Evolutionary conservation across 2,329 filamentous ascomycete genomes (phyloP), one percentile per base, ranked within the genome.

Genomic region (Pestalotiopsis sp.): DNA sequence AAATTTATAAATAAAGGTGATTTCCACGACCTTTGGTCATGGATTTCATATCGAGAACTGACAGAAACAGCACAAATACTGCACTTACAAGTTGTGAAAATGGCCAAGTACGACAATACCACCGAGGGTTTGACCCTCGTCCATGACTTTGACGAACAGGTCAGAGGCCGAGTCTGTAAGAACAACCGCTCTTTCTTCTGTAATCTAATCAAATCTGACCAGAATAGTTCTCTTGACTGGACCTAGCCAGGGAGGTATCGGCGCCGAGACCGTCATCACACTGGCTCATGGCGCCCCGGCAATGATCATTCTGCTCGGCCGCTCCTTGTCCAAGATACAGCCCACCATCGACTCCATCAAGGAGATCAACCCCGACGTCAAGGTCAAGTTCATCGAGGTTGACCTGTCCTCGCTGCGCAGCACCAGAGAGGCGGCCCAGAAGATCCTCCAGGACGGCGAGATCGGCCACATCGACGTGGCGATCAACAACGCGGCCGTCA

Each of bases 401-500:
- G 77, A 78, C 66, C 70, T 79, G 20, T 61, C 72, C n/a, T 76
- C 77, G 25, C 72, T 77, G 17, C 70, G 70, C 69, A 79, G 75
- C 70, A 75, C 77, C n/a, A 75, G 78, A 23, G 68, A 70, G 17
- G 75, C 77, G n/a, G 78, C 77, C n/a, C 69, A 71, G 59, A 63
- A 71, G 40, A 77, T 76, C 64, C 72, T 78, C 11, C 66, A 73
- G 20, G 77, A 79, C 70, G n/a, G 69, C 0, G 75, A 75, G 66
- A 75, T 79, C 69, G n/a, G 70, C 66, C 72, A 73, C 59, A 75
- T 73, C 70, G 72, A 77, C 58, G 74, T 74, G 4, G 56, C 73
- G 20, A 73, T 77, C 70, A 76, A 77, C 68, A 77, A 76, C 68
- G 83, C 84, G 0, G 84, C 82, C 1, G 77, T 85, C 45, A 83